A percentile compares a stretch with the other conserved stretches of the same genome.
These are phyloP conservation scores for Penicillium sclerotiorum DNA, from an alignment of 2,329 filamentous ascomycete genomes.

Conservation along the genomic window DNA sequence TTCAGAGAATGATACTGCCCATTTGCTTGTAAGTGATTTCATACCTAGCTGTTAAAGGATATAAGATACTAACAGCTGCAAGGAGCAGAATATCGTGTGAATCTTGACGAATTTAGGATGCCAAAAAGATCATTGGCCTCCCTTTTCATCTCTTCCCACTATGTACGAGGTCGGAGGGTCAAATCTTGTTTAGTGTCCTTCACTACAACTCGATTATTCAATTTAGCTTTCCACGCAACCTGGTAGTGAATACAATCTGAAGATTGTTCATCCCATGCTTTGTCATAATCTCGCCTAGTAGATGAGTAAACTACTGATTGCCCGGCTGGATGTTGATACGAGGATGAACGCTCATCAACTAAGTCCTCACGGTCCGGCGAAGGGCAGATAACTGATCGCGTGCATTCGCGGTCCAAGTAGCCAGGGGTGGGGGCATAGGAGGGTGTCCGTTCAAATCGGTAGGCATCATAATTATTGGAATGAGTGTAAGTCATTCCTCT, in stretches of 20 bases:
- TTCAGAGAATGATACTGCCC: no score
- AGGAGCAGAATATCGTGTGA: no score
- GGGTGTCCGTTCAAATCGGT: constrained; percentile 16
- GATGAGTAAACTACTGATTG: not conserved
- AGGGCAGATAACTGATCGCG: constrained; percentile 19
- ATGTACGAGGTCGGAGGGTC: constrained; percentile 15
- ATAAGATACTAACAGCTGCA: no score
- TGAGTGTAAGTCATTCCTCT: no score
- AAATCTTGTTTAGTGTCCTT: constrained; percentile 27
- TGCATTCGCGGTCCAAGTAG: constrained; percentile 11
- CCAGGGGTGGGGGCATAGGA: constrained; percentile 25
- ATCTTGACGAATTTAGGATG: no score
- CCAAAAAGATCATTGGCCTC: constrained; percentile 15
- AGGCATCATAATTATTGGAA: constrained; percentile 3
- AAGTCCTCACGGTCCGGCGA: constrained; percentile 14
- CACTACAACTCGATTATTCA: constrained; percentile 19
- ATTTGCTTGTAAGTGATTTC: no score
- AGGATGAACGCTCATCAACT: constrained; percentile 10
- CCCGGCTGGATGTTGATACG: constrained; percentile 1
- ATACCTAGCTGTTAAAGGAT: no score
- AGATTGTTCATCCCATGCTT: not conserved
- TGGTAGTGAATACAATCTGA: constrained; percentile 13
- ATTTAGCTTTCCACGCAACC: constrained; percentile 16
- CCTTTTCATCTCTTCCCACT: constrained; percentile 21
- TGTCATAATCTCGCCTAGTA: not conserved